Percentiles rank a stretch among this genome's conserved stretches.
Conservation (phyloP, 1,284 basidiomycete species). For the Heterobasidion annosum region DNA sequence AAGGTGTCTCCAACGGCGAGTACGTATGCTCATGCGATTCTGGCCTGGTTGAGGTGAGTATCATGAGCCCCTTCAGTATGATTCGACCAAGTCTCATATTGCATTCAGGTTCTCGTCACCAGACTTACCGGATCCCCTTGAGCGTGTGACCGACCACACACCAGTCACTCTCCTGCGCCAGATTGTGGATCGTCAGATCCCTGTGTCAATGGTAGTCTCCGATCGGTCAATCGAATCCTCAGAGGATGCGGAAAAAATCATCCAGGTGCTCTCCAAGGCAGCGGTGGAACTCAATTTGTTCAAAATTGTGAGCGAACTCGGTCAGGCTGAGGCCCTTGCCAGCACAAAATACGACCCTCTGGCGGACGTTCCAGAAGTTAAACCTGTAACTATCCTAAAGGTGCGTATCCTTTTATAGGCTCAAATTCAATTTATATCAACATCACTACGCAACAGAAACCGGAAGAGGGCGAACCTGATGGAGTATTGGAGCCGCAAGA, state of each 20-base stretch:
- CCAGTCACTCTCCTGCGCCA: slow-evolving; percentile 34
- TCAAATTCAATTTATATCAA: no score
- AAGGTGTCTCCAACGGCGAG: slow-evolving; percentile 39
- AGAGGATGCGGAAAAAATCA: slow-evolving; percentile 45
- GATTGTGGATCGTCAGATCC: slow-evolving; percentile 41
- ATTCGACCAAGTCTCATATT: no score
- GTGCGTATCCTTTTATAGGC: slow-evolving; percentile 9
- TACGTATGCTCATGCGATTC: slow-evolving; percentile 63
- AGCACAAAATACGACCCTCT: slow-evolving; percentile 32
- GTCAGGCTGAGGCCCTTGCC: slow-evolving; percentile 40
- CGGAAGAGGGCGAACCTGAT: background rate
- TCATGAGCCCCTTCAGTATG: no score
- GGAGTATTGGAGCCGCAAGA: background rate
- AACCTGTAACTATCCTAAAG: slow-evolving; percentile 33
- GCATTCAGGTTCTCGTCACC: slow-evolving; percentile 30
- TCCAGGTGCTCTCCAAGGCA: slow-evolving; percentile 46
- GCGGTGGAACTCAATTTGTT: slow-evolving; percentile 48
- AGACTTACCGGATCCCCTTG: slow-evolving; percentile 15
- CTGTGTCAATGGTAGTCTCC: slow-evolving; percentile 43
- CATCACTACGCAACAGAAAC: background rate
- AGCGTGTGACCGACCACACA: slow-evolving; percentile 15
- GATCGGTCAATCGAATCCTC: slow-evolving; percentile 46
- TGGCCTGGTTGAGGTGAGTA: slow-evolving; percentile 43
- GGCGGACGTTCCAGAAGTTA: slow-evolving; percentile 46
- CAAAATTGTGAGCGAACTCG: slow-evolving; percentile 46